Evolutionary conservation across 805 yeast species (phyloP), one percentile per base, ranked within the genome.

Genomic region (Schwanniomyces polymorphus): DNA sequence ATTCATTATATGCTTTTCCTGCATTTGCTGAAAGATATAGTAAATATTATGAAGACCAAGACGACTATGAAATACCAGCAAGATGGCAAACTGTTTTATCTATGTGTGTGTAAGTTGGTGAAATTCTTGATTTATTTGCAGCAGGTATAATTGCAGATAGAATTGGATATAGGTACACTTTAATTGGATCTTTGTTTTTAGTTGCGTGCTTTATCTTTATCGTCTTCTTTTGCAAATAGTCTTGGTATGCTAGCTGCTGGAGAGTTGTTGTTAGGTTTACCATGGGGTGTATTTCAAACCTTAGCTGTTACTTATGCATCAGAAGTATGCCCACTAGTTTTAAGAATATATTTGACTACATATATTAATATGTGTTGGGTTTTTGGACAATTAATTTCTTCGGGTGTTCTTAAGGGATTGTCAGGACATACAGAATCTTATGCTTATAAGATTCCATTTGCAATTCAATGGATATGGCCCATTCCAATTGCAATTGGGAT

Each of bases 201-300:
- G 12, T 39, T 35, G 47, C 64, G 0, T 37, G 39, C 18, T 70
- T 74, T 43, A 64, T 76, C 45, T 69, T 66, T 41, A 59, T 76
- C 47, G 69, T 70, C 18, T 76, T 68, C 55, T 70, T 68, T 50
- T 70, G n/a, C 78, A 63, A 60, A 49, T 49, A 69, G 23, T 63
- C 62, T 7, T n/a, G 64, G 63, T 8, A 70, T 67, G 50, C 63
- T 76, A 38, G 64, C 71, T 26, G 68, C 64, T 9, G 79, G 80
- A 41, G 76, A 76, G 50, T 55, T 75, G 16, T 56, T 76, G 9
- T 61, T 73, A 27, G 81, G 78, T 42, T 44, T 76, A 27, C 67
- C 71, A 14, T 67, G 76, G 69, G 81, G 81, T 43, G 64, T 66
- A 9, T 64, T 75, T 50, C 68, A 66, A 14, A 64, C 76, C 10